A percentile compares a stretch with the other conserved stretches of the same genome.
Conservation (phyloP, 345 rosid genomes). For the Moringa oleifera region DNA sequence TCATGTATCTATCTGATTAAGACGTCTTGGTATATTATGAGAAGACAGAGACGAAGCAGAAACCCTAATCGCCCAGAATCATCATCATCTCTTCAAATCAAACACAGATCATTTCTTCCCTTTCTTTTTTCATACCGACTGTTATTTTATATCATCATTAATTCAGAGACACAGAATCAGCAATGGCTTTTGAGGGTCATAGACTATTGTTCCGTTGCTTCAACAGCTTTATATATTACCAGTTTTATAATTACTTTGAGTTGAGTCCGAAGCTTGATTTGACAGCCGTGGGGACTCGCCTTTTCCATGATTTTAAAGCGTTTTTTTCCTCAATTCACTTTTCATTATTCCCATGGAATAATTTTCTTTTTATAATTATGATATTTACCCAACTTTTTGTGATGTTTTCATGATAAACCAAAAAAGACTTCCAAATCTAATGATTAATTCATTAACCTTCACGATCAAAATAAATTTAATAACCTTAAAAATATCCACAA, state of each 20-base stretch:
- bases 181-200: slow-evolving; percentile 39
- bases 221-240: background rate
- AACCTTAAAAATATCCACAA: background rate
- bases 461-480: background rate
- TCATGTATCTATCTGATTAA: slow-evolving; percentile 36
- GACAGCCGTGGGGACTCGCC: slow-evolving; percentile 36
- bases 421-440: too few species aligned
- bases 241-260: slow-evolving; percentile 6
- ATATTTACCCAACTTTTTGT: too few species aligned
- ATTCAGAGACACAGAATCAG: slow-evolving; percentile 23
- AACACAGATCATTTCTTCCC: slow-evolving; percentile 6
- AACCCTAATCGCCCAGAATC: too few species aligned
- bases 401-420: too few species aligned
- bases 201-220: slow-evolving; percentile 23
- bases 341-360: too few species aligned
- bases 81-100: too few species aligned
- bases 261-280: slow-evolving; percentile 29
- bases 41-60: background rate
- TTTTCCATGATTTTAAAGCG: slow-evolving; percentile 33
- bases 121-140: background rate
- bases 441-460: background rate
- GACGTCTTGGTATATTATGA: slow-evolving; percentile 27
- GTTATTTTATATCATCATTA: too few species aligned
- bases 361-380: too few species aligned
- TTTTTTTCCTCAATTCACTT: slow-evolving; percentile 21